Evolutionary conservation across 768 basidiomycete genomes (phyloP).

Genomic region (Cyclocybe aegerita): DNA sequence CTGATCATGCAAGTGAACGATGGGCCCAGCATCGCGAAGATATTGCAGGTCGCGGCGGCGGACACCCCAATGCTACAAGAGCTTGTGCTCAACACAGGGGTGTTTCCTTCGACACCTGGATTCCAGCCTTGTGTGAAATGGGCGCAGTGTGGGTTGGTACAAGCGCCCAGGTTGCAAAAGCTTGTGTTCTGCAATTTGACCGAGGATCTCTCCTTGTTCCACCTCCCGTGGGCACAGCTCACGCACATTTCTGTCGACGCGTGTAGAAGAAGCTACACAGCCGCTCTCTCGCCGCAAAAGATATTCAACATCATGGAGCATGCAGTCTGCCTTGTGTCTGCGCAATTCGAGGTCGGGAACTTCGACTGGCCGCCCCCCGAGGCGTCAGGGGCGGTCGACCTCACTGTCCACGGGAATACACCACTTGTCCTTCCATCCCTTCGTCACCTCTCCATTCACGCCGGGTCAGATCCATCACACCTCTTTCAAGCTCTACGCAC

Average conservation of each 20-base stretch:
- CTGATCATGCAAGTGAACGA: background rate
- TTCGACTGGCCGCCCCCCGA: no score
- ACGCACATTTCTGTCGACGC: background rate
- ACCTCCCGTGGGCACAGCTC: background rate
- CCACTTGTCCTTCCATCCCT: no score
- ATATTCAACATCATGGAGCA: no score
- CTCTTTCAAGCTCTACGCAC: no score
- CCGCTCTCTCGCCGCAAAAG: no score
- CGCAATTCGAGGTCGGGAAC: no score
- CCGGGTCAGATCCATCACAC: no score
- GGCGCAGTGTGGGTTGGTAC: background rate
- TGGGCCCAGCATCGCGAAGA: background rate
- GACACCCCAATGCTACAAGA: background rate
- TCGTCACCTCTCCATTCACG: no score
- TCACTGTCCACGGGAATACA: no score
- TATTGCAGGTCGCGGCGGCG: background rate
- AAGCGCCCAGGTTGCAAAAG: background rate
- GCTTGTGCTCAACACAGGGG: background rate
- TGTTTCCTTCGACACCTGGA: background rate
- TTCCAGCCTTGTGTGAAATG: background rate
- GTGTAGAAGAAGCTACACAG: no score
- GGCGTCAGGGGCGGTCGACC: no score
- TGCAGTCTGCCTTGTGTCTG: no score
- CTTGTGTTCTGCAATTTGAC: background rate
- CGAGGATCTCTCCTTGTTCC: slow-evolving; percentile 1